Conservation (phyloP, 2,329 filamentous ascomycete genomes). For the Colletotrichum higginsianum region DNA sequence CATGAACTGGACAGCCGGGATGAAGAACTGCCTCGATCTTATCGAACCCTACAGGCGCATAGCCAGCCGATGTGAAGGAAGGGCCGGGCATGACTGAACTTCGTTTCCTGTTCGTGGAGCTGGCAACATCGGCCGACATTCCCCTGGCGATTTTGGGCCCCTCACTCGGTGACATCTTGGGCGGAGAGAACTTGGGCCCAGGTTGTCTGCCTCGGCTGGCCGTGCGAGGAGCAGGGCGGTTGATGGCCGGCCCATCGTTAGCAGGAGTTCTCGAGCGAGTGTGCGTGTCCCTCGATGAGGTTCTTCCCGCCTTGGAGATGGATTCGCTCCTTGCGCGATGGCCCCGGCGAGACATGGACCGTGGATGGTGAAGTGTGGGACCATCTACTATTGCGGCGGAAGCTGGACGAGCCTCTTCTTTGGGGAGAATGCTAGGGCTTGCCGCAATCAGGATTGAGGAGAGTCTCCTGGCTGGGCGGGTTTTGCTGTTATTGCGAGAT, state of each 20-base stretch:
- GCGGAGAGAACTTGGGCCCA: conserved; percentile 5
- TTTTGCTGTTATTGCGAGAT: conserved; percentile 43
- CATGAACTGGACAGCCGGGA: conserved; percentile 44
- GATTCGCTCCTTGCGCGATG: conserved; percentile 4
- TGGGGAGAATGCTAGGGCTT: conserved; percentile 48
- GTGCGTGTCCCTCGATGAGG: not conserved
- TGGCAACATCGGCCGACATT: too few species aligned
- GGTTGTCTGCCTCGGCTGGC: conserved; percentile 22
- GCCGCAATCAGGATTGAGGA: conserved; percentile 47
- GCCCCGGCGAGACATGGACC: conserved; percentile 3
- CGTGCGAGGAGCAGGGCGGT: conserved; percentile 12
- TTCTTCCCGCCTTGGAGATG: not conserved
- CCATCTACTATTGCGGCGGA: not conserved
- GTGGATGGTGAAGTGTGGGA: not conserved
- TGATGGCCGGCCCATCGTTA: not conserved
- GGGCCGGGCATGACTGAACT: not conserved
- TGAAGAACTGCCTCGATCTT: conserved; percentile 43
- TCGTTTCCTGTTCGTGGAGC: not conserved
- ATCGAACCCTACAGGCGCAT: conserved; percentile 34
- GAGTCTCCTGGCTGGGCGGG: conserved; percentile 16
- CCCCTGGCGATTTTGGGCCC: too few species aligned
- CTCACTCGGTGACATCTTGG: conserved; percentile 5
- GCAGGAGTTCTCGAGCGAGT: not conserved
- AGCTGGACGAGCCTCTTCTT: not conserved
- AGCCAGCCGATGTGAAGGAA: not conserved